Evolutionary conservation across 768 basidiomycete genomes (phyloP).

Genomic region (Pulveroboletus frians): DNA sequence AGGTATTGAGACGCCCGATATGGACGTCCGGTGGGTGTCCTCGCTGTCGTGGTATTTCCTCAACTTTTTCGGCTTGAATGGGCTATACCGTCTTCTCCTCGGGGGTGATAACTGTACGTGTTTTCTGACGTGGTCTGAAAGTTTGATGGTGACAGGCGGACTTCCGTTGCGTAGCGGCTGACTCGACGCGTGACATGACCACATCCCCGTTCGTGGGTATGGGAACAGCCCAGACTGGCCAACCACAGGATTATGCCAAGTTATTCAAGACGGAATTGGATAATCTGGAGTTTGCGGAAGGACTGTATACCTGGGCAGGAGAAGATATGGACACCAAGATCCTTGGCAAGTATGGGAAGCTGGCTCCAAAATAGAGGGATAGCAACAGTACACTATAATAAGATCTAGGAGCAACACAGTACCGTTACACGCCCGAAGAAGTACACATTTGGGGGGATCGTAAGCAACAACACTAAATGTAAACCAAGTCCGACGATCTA

Average conservation of each 20-base stretch:
- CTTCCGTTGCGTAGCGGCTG: slow-evolving; percentile 53
- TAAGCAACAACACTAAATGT: slow-evolving; percentile 7
- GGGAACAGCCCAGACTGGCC: slow-evolving; percentile 43
- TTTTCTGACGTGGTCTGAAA: slow-evolving; percentile 3
- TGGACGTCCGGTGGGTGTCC: slow-evolving; percentile 99
- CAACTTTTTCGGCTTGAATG: slow-evolving; percentile 97
- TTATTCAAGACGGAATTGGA: slow-evolving; percentile 88
- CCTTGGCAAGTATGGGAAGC: slow-evolving; percentile 70
- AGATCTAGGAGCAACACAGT: slow-evolving; percentile 14
- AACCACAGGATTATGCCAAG: slow-evolving; percentile 82
- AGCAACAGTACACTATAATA: slow-evolving; percentile 20
- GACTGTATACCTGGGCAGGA: slow-evolving; percentile 79
- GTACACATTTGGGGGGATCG: slow-evolving; percentile 20
- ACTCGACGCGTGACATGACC: slow-evolving; percentile 70
- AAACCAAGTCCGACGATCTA: slow-evolving; percentile 15
- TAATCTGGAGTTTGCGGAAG: slow-evolving; percentile 88
- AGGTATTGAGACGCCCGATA: slow-evolving; percentile 89
- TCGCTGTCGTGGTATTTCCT: slow-evolving; percentile 99
- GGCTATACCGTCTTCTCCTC: slow-evolving; percentile 88
- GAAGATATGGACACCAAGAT: slow-evolving; percentile 76
- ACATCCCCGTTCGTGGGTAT: slow-evolving; percentile 61
- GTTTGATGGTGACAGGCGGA: slow-evolving; percentile 13
- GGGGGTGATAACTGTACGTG: slow-evolving; percentile 81
- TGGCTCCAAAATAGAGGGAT: slow-evolving; percentile 29
- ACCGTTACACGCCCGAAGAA: slow-evolving; percentile 25